phyloP scores from a whole-genome alignment of 371 early-diverging fungal species.

The Sporodiniella umbellata region DNA sequence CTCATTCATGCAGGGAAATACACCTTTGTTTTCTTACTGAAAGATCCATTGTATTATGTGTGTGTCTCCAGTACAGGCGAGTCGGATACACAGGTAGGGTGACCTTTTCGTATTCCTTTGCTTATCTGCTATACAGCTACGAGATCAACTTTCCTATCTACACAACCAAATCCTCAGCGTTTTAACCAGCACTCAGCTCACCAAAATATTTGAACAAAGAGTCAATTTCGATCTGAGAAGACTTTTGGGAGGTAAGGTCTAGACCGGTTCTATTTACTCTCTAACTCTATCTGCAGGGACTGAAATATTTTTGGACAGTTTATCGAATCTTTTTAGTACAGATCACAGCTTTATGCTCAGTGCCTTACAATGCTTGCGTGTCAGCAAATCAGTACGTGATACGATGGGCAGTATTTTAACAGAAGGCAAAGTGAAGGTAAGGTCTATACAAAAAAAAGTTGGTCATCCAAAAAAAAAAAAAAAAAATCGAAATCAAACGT shows the following conservation, averaged over 20 bases:
- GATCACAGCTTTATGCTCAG: conserved; percentile 77
- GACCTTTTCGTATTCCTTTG: neutral
- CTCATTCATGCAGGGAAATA: conserved; percentile 76
- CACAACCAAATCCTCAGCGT: conserved; percentile 88
- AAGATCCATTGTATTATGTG: conserved; percentile 82
- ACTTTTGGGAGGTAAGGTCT: conserved; percentile 60
- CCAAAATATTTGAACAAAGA: conserved; percentile 81
- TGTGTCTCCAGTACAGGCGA: conserved; percentile 81
- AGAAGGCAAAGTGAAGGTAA: conserved; percentile 35
- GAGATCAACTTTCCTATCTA: conserved; percentile 76
- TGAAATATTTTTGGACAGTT: conserved; percentile 82
- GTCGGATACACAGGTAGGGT: conserved; percentile 70
- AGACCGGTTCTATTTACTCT: too few species aligned
- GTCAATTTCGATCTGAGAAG: conserved; percentile 89
- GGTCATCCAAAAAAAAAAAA: too few species aligned
- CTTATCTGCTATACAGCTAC: too few species aligned
- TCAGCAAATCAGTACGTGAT: conserved; percentile 65
- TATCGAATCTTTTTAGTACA: conserved; percentile 67
- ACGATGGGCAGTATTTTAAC: conserved; percentile 59
- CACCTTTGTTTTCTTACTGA: conserved; percentile 79
- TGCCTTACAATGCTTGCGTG: conserved; percentile 72
- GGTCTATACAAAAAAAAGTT: too few species aligned
- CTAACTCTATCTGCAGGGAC: conserved; percentile 66
- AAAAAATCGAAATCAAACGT: too few species aligned
- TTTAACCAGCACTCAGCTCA: conserved; percentile 79